phyloP scores from a whole-genome alignment of 768 basidiomycete species.

The Mycena rosella region DNA sequence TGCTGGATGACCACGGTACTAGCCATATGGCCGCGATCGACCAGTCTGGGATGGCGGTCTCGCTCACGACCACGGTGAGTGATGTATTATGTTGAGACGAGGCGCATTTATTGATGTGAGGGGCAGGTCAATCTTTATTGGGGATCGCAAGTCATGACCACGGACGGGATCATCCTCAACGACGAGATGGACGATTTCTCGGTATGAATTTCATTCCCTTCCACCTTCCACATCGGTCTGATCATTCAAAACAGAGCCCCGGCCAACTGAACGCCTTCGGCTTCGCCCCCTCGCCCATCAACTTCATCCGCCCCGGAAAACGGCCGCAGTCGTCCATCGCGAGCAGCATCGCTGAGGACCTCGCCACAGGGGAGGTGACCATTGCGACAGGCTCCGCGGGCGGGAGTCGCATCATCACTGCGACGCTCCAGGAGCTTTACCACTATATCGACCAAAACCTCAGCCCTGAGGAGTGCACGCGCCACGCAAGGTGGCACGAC shows the following conservation, averaged over 20 bases:
- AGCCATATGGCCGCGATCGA: conserved; percentile 53
- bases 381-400: conserved; percentile 55
- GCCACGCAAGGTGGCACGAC: conserved; percentile 44
- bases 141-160: conserved; percentile 45
- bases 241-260: conserved; percentile 25
- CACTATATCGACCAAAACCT: conserved; percentile 50
- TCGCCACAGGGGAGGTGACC: conserved; percentile 47
- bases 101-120: no score
- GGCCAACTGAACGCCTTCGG: conserved; percentile 49
- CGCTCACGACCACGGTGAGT: conserved; percentile 42
- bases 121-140: conserved; percentile 38
- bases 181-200: conserved; percentile 49
- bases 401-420: conserved; percentile 52
- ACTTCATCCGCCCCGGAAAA: conserved; percentile 47
- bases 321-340: conserved; percentile 49
- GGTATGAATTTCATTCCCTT: background rate
- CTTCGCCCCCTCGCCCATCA: conserved; percentile 51
- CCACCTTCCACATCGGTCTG: no score
- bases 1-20: conserved; percentile 50
- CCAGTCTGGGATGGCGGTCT: conserved; percentile 43
- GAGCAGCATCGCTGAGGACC: conserved; percentile 52
- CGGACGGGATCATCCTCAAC: conserved; percentile 41
- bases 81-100: no score
- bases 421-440: conserved; percentile 51
- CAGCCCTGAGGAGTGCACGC: conserved; percentile 34